These are phyloP conservation scores for Odonthalia washingtoniensis DNA, from an alignment of 31 red algal genomes.

Conservation along the genomic window DNA sequence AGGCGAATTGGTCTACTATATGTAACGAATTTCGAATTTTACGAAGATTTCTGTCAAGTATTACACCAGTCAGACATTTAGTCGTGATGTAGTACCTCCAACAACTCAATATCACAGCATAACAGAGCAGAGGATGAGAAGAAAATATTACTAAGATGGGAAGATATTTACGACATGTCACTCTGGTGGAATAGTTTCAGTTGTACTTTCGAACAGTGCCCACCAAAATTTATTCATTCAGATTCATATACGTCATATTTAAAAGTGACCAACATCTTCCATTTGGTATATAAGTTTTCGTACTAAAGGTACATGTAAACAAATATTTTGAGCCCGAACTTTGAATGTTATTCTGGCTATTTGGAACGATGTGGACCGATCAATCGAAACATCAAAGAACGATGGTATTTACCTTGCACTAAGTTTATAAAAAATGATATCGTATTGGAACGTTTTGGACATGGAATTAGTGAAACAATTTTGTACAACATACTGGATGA, in stretches of 20 bases:
- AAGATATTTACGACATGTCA: conserved; percentile 13
- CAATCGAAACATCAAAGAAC: conserved; percentile 11
- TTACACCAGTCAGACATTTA: too few species aligned
- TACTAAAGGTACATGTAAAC: conserved; percentile 9
- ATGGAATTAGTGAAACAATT: conserved; percentile 30
- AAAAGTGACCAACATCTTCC: conserved; percentile 48
- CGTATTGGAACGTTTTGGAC: too few species aligned
- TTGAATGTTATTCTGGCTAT: conserved; percentile 20
- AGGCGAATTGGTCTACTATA: too few species aligned
- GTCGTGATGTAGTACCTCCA: not conserved
- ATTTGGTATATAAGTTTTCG: conserved; percentile 43
- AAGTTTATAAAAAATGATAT: too few species aligned
- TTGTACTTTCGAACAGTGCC: conserved; percentile 28
- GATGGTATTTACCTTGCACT: conserved; percentile 62
- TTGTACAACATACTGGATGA: conserved; percentile 8
- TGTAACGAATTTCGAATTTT: too few species aligned
- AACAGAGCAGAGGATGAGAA: too few species aligned
- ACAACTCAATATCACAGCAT: conserved; percentile 16
- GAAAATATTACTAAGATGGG: conserved; percentile 39
- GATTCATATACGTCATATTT: conserved; percentile 55
- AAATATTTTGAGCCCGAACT: conserved; percentile 30
- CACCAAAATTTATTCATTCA: conserved; percentile 54
- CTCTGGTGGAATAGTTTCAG: conserved; percentile 20
- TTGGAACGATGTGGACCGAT: conserved; percentile 38
- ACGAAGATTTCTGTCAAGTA: too few species aligned